phyloP scores from a whole-genome alignment of 805 yeast species.

The Ogataea allantospora region DNA sequence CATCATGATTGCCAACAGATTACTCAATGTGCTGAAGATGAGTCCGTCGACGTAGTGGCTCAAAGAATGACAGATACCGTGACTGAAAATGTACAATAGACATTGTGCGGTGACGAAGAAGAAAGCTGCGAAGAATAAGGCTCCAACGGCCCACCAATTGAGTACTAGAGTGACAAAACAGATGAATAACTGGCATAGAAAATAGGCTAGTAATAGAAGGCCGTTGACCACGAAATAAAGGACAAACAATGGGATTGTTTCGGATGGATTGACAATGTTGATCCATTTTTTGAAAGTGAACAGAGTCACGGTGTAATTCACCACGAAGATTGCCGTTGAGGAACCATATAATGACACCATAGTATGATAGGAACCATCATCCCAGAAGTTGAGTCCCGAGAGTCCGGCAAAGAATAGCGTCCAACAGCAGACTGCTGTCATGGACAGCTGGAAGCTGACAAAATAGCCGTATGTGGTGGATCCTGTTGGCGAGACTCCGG shows the following conservation, averaged over 20 bases:
- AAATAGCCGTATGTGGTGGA: constrained; percentile 73
- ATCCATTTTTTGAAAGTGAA: constrained; percentile 73
- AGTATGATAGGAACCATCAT: constrained; percentile 78
- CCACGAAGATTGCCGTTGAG: constrained; percentile 55
- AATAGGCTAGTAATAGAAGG: constrained; percentile 57
- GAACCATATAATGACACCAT: constrained; percentile 53
- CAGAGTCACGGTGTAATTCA: constrained; percentile 65
- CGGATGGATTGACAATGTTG: constrained; percentile 42
- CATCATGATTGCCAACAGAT: constrained; percentile 87
- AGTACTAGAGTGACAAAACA: constrained; percentile 60
- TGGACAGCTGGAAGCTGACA: constrained; percentile 77
- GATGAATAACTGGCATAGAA: constrained; percentile 65
- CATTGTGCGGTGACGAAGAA: constrained; percentile 84
- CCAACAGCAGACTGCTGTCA: constrained; percentile 70
- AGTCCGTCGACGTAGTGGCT: constrained; percentile 90
- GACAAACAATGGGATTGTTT: constrained; percentile 68
- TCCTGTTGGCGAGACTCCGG: constrained; percentile 91
- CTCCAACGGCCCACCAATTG: constrained; percentile 88
- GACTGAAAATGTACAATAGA: constrained; percentile 66
- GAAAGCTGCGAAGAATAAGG: constrained; percentile 64
- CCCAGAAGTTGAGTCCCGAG: constrained; percentile 88
- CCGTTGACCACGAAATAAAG: constrained; percentile 74
- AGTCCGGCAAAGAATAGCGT: constrained; percentile 71
- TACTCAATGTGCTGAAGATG: constrained; percentile 79
- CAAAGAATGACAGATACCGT: constrained; percentile 61